These are phyloP conservation scores for Leptographium procerum DNA, from an alignment of 2,329 filamentous ascomycete species.

Conservation along the genomic window DNA sequence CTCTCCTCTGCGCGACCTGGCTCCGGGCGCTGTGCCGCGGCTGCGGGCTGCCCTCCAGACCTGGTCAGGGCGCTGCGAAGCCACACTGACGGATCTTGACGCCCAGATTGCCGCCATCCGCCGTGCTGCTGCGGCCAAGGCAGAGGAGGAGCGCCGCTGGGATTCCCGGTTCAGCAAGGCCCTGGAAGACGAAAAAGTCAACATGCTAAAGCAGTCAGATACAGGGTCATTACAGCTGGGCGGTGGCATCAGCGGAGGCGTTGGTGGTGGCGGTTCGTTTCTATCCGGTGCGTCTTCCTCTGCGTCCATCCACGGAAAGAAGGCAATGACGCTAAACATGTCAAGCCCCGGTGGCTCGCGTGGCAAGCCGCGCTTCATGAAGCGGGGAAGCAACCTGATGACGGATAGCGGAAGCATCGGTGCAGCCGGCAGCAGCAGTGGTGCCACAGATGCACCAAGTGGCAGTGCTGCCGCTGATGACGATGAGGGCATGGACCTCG, in stretches of 20 bases:
- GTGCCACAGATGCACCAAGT: not conserved
- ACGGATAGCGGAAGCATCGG: slow-evolving; percentile 3
- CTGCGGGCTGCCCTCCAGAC: slow-evolving; percentile 58
- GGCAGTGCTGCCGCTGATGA: slow-evolving; percentile 1
- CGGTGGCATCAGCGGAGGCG: slow-evolving; percentile 8
- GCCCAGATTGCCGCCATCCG: slow-evolving; percentile 59
- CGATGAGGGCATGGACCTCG: slow-evolving; percentile 37
- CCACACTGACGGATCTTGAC: slow-evolving; percentile 65
- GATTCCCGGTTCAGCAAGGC: slow-evolving; percentile 37
- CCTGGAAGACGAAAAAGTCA: slow-evolving; percentile 31
- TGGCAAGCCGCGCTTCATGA: slow-evolving; percentile 18
- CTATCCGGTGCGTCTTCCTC: not conserved
- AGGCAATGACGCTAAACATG: slow-evolving; percentile 4
- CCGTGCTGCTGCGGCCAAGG: slow-evolving; percentile 40
- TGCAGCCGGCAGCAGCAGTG: not conserved
- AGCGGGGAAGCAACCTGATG: slow-evolving; percentile 20
- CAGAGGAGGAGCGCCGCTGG: slow-evolving; percentile 36
- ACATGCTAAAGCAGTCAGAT: slow-evolving; percentile 5
- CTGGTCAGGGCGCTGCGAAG: slow-evolving; percentile 71
- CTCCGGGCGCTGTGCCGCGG: slow-evolving; percentile 56
- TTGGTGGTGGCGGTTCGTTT: slow-evolving; percentile 12
- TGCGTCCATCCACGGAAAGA: not conserved
- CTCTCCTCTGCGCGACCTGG: slow-evolving; percentile 75
- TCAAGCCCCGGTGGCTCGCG: slow-evolving; percentile 8
- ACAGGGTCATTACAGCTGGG: not conserved